Base-by-base conservation (phyloP, 78 protist species). In the Chrysochromulina parva region DNA sequence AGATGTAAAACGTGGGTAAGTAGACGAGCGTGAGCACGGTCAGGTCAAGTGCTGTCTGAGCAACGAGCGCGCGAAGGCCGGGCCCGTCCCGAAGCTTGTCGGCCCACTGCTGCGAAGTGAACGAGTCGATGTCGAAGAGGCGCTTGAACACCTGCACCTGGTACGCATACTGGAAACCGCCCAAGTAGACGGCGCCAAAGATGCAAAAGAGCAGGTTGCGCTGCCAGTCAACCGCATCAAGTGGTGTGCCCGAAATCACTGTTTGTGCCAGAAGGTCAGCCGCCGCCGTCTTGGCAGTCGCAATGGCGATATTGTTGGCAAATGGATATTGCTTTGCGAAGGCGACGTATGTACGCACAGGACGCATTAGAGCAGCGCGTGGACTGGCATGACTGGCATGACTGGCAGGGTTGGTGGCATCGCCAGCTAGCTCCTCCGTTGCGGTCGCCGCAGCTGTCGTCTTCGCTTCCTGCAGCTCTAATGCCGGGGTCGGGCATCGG, bases 31-130 rank as follows among this genome's bases (percentile, higher is more conserved):
- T 53, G 65, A 78, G 59, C 86, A 78, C 86, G 38, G 38, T 19
- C 17, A 78, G 59, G 60, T 78, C 86, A 20, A 78, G 47, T 28
- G n/a, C 86, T 1, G 47, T 78, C 60, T 78, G 86, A 7, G 60
- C 62, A 1, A 19, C 62, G 11, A 78, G 59, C 16, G 86, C 5
- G 19, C 16, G 5, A 3, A 78, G 38, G 48, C 86, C 86, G 0
- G 86, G 86, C 65, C 59, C 86, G 5, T 78, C 86, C 6, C 48
- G n/a, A 9, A 78, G 60, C 86, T 78, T 78, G n/a, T 52, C 62
- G 19, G 0, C 47, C 86, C 86, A 78, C 38, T 58, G 62, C 60
- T 78, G 86, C 60, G 86, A 53, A 7, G 86, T 78, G 86, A 78
- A 78, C 11, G 47, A 0, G 50, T 78, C 62, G 26, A 78, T 26